Evolutionary conservation across 1,139 yeast species (phyloP), one percentile per base, ranked within the genome.

Genomic region (Groenewaldozyma auringiensis): DNA sequence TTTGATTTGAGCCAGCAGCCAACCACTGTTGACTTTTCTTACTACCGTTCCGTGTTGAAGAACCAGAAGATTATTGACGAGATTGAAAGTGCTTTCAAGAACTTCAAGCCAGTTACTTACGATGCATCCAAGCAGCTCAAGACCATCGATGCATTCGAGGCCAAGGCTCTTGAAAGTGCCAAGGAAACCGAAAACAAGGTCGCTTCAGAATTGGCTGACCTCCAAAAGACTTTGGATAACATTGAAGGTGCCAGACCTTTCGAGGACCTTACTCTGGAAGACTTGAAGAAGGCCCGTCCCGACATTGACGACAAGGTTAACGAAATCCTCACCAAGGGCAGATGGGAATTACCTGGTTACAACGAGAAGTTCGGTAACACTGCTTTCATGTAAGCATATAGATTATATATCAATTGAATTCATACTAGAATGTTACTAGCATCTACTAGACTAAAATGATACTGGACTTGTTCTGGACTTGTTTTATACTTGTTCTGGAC

Each of bases 261-360:
- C 64, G 96, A 87, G 67, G 92, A 92, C 73, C 81, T 92, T 68
- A 89, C 96, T 47, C 92, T 89, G 51, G 96, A 88, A 53, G 98
- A 92, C 61, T 85, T 92, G 58, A 83, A 84, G 63, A 79, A 81
- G 75, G 97, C 96, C 54, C 85, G 92, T 74, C 96, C 98, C 61
- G 97, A 92, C 70, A 84, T 92, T 68, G 96, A 89, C 65, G 92
- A 86, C 62, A 92, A 92, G 83, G 96, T 89, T 60, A 78, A 76
- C 64, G 87, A 87, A 72, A 83, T 92, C 94, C 89, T 92, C 63
- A 81, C 83, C 79, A 83, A 88, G 78, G 96, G 96, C 71, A 85
- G 86, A 75, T 89, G 96, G 95, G 88, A 86, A 64, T 95, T 89
- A 60, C 97, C 98, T 61, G 96, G 96, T 61, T 92, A 92, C 81